Base-by-base conservation (phyloP, 768 basidiomycete species). In the Lepiota brunneoincarnata region DNA sequence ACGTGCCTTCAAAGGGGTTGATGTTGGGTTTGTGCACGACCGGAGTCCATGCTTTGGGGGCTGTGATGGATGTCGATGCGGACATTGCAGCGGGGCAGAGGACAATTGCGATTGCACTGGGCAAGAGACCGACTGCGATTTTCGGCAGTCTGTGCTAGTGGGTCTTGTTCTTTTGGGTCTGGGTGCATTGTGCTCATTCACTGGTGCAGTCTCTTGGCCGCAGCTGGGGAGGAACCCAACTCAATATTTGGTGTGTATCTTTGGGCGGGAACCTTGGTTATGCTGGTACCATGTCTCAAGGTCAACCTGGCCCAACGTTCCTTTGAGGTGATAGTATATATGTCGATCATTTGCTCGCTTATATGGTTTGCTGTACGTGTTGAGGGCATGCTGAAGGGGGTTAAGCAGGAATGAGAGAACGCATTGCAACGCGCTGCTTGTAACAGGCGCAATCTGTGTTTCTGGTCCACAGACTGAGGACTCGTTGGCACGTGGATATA, bases 121-220 rank as follows among this genome's bases (percentile, higher is more conserved):
- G 57, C 4, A 34, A 38, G 36, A 41, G 59, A 23, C 41, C 28
- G 6, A 50, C 59, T 20, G 54, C 54, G 9, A 36, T 49, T 14
- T 60, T 60, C 28, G 47, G 52, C 14, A 49, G 31, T 1, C 35
- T 55, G 26, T 60, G 59, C 57, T 60, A 58, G 59, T 60, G 34
- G 55, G 54, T 56, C 7, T 23, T 38, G 5, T 28, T 24, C 43
- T 15, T 18, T 40, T 14, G n/a, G 15, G 36, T 36, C 38, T 31
- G 18, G 10, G 11, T 6, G 4, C 31, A 9, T 31, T 9, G 31
- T 10, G 40, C 26, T 28, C 20, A 40, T 36, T 20, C 28, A 3
- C 18, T 15, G 31, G 31, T 10, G 7, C 35, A 54, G 56, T 39
- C 24, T 55, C 11, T 18, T 52, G 6, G 43, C 45, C 15, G 57